A percentile compares a stretch with the other conserved stretches of the same genome.
Conservation (phyloP, 2,329 filamentous ascomycete genomes). For the Phialophora macrospora region DNA sequence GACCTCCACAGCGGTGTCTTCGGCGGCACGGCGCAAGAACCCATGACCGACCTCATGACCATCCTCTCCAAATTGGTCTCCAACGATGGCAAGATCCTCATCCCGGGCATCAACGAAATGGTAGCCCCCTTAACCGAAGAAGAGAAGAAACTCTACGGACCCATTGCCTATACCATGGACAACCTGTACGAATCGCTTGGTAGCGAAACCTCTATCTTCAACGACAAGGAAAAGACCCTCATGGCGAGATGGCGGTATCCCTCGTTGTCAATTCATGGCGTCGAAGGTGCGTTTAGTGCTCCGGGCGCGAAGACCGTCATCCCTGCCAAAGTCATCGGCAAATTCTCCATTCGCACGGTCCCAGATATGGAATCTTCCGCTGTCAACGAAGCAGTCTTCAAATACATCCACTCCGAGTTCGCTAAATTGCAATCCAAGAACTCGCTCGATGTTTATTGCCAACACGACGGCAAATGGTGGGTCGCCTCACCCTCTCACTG, state of each 20-base stretch:
- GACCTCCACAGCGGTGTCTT: slow-evolving; percentile 98
- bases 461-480: slow-evolving; percentile 99
- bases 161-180: slow-evolving; percentile 94
- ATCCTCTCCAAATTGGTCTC: slow-evolving; percentile 85
- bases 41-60: slow-evolving; percentile 92
- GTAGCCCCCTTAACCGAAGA: slow-evolving; percentile 86
- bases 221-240: slow-evolving; percentile 87
- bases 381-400: slow-evolving; percentile 83
- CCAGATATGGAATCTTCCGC: slow-evolving; percentile 94
- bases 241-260: slow-evolving; percentile 97
- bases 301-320: slow-evolving; percentile 98
- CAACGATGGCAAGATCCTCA: slow-evolving; percentile 86
- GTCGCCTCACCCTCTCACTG: slow-evolving; percentile 96
- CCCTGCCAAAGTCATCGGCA: slow-evolving; percentile 94
- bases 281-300: slow-evolving; percentile 92
- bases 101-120: slow-evolving; percentile 91
- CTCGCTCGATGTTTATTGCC: slow-evolving; percentile 75
- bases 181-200: slow-evolving; percentile 91
- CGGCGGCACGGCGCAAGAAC: slow-evolving; percentile 93
- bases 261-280: slow-evolving; percentile 88
- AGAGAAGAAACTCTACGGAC: slow-evolving; percentile 83
- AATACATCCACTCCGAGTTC: slow-evolving; percentile 82
- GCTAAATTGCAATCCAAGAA: slow-evolving; percentile 92
- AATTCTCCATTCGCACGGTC: slow-evolving; percentile 97
- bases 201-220: slow-evolving; percentile 82